A percentile compares a stretch with the other conserved stretches of the same genome.
Evolutionary conservation across 2,329 filamentous ascomycete species (phyloP).

Genomic region (Xylariaceae sp.): DNA sequence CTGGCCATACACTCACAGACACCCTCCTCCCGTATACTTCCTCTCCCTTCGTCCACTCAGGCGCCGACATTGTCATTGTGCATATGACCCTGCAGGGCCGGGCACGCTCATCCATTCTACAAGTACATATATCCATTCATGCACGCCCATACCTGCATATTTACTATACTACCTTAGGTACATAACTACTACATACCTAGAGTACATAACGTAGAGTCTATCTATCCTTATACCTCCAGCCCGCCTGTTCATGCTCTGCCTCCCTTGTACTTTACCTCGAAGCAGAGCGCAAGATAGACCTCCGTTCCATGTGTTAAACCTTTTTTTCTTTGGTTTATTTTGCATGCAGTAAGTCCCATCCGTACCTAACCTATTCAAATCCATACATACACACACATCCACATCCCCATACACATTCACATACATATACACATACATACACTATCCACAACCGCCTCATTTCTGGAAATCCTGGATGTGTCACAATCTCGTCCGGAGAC

Average conservation of each 20-base stretch:
- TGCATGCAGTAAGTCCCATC: not conserved
- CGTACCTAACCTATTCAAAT: not conserved
- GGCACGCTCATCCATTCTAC: not conserved
- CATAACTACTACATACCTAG: too few species aligned
- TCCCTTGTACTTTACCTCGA: not conserved
- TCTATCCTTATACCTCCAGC: not conserved
- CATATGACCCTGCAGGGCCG: slow-evolving; percentile 28
- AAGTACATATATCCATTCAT: not conserved
- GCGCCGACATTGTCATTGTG: slow-evolving; percentile 16
- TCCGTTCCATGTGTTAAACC: not conserved
- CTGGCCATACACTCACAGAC: slow-evolving; percentile 10
- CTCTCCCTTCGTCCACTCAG: slow-evolving; percentile 19
- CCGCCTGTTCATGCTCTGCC: not conserved
- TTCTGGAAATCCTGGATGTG: not conserved
- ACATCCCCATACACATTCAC: not conserved
- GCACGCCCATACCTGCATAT: too few species aligned
- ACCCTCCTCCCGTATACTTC: slow-evolving; percentile 15
- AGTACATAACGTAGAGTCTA: too few species aligned
- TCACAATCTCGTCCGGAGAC: not conserved
- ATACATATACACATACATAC: not conserved
- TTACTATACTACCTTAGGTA: too few species aligned
- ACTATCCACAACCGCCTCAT: not conserved
- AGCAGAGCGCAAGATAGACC: not conserved
- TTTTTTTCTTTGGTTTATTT: not conserved
- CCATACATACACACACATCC: not conserved